A percentile compares a stretch with the other conserved stretches of the same genome.
These are phyloP conservation scores for Candida caryicola DNA, from an alignment of 805 yeast genomes.

Conservation along the genomic window DNA sequence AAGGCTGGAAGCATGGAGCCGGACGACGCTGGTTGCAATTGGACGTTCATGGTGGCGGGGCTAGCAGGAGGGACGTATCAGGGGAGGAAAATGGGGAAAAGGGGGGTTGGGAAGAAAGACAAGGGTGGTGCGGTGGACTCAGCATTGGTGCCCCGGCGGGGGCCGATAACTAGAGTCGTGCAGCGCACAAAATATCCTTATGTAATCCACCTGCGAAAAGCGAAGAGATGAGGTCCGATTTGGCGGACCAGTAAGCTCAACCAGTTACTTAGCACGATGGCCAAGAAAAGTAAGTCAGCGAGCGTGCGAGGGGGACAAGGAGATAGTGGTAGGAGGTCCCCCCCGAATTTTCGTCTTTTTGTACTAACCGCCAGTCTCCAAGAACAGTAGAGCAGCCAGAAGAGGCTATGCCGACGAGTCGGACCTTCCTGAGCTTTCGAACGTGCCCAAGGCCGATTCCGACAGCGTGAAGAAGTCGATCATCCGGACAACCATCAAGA, in stretches of 20 bases:
- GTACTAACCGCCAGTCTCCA: constrained; percentile 46
- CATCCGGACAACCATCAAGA: constrained; percentile 64
- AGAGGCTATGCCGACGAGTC: constrained; percentile 50
- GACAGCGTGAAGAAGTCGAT: constrained; percentile 61
- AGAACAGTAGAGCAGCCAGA: constrained; percentile 76
- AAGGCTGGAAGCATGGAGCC: background rate
- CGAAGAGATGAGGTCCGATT: too few species aligned
- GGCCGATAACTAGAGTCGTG: too few species aligned
- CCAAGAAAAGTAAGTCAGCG: constrained; percentile 38
- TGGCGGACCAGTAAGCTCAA: too few species aligned
- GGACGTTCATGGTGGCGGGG: background rate
- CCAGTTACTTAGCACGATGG: too few species aligned
- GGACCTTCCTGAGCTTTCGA: constrained; percentile 47
- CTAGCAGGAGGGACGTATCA: too few species aligned
- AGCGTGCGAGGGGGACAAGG: background rate
- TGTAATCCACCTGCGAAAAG: background rate
- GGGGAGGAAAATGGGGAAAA: too few species aligned
- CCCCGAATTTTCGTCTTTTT: background rate
- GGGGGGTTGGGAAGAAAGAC: too few species aligned
- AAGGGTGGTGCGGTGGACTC: too few species aligned
- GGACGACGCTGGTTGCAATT: constrained; percentile 1
- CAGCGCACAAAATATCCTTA: too few species aligned
- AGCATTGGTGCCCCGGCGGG: too few species aligned
- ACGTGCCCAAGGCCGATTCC: constrained; percentile 56
- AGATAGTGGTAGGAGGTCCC: background rate